A percentile compares a stretch with the other conserved stretches of the same genome.
Conservation (phyloP, 352 stramenopile species). For the Globisporangium polare region DNA sequence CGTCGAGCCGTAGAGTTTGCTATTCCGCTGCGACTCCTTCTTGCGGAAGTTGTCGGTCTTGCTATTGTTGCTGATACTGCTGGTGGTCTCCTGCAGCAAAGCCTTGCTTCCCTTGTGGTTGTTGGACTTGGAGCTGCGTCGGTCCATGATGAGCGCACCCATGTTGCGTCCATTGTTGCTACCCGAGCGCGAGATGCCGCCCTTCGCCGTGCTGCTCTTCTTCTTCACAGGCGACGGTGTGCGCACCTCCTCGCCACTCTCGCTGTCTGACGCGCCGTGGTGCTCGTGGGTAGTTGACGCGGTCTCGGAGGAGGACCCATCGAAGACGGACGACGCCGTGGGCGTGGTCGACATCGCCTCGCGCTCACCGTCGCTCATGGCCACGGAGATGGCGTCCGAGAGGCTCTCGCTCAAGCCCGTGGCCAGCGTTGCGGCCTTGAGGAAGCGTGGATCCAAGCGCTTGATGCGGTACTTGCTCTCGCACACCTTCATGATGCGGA, state of each 20-base stretch:
- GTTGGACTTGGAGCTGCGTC: slow-evolving; percentile 45
- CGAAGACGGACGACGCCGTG: slow-evolving; percentile 10
- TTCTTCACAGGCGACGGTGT: slow-evolving; percentile 48
- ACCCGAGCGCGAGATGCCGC: slow-evolving; percentile 22
- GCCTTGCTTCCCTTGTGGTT: slow-evolving; percentile 19
- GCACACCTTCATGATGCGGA: slow-evolving; percentile 61
- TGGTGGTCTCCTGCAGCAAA: not conserved
- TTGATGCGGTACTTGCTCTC: slow-evolving; percentile 61
- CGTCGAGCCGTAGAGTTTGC: slow-evolving; percentile 21
- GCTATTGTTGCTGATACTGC: not conserved
- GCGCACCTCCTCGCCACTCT: slow-evolving; percentile 34
- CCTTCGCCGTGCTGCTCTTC: slow-evolving; percentile 37
- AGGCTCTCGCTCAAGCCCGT: slow-evolving; percentile 23
- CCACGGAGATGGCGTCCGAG: slow-evolving; percentile 37
- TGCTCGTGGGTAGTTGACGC: slow-evolving; percentile 15
- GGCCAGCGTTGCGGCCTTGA: slow-evolving; percentile 22
- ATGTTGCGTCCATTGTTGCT: slow-evolving; percentile 40
- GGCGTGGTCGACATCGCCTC: slow-evolving; percentile 6
- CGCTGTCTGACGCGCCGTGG: slow-evolving; percentile 23
- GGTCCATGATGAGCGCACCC: slow-evolving; percentile 24
- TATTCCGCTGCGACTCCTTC: slow-evolving; percentile 44
- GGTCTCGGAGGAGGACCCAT: slow-evolving; percentile 10
- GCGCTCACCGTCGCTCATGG: slow-evolving; percentile 19
- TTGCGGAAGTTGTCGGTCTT: slow-evolving; percentile 26
- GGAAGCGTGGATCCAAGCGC: slow-evolving; percentile 48